Evolutionary conservation across 352 stramenopile species (phyloP).

Genomic region (Thalassiosira hispida): DNA sequence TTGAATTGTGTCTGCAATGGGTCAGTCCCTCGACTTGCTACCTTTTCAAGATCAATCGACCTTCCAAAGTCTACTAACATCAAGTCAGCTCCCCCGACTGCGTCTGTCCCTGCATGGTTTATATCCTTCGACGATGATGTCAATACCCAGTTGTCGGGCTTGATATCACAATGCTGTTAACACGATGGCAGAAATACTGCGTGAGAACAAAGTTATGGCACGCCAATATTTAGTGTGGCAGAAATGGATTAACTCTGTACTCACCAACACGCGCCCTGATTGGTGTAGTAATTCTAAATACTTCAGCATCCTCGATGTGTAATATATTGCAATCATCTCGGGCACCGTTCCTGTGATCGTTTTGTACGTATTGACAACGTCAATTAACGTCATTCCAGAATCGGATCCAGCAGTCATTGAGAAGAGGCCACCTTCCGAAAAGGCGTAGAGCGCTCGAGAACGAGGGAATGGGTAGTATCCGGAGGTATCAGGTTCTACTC

Average conservation of each 20-base stretch:
- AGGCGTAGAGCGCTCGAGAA: conserved; percentile 60
- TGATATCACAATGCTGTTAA: conserved; percentile 78
- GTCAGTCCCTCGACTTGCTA: conserved; percentile 15
- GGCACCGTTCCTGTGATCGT: conserved; percentile 66
- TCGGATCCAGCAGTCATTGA: conserved; percentile 74
- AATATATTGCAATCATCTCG: conserved; percentile 77
- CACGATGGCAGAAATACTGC: conserved; percentile 10
- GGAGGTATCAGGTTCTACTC: conserved; percentile 33
- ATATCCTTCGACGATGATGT: conserved; percentile 33
- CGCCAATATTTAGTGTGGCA: neutral
- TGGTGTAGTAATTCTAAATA: conserved; percentile 74
- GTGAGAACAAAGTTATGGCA: neutral
- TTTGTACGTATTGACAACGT: conserved; percentile 79
- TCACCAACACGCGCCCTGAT: conserved; percentile 74
- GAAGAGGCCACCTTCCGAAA: conserved; percentile 69
- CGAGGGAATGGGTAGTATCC: conserved; percentile 60
- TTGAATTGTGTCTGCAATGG: conserved; percentile 45
- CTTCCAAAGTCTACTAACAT: conserved; percentile 82
- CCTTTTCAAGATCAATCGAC: conserved; percentile 62
- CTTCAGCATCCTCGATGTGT: conserved; percentile 72
- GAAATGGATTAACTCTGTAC: conserved; percentile 9
- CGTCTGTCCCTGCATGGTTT: conserved; percentile 10
- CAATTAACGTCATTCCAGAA: conserved; percentile 74
- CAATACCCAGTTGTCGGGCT: conserved; percentile 83
- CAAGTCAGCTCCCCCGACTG: conserved; percentile 55